Evolutionary conservation across 2,329 filamentous ascomycete species (phyloP).

Genomic region (Sclerotinia spermophila): DNA sequence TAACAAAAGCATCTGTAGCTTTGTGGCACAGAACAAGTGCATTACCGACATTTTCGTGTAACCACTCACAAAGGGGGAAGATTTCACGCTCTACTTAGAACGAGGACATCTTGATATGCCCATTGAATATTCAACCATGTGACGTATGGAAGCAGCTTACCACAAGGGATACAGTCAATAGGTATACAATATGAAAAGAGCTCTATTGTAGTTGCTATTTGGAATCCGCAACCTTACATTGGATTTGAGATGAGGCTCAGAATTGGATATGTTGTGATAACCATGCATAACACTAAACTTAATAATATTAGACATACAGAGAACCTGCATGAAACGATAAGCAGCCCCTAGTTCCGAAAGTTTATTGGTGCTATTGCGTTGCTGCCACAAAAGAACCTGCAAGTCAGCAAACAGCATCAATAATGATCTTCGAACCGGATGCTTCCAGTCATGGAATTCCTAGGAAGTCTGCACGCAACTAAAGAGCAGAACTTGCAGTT

Average conservation of each 20-base stretch:
- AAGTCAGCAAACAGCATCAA: background rate
- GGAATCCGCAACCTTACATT: background rate
- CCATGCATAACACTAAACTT: background rate
- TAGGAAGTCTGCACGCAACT: background rate
- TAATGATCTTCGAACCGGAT: background rate
- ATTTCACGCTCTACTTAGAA: background rate
- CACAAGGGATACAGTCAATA: background rate
- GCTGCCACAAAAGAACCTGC: background rate
- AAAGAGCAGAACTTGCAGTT: background rate
- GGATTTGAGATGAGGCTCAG: background rate
- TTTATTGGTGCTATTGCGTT: background rate
- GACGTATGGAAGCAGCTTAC: background rate
- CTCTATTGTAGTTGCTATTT: background rate
- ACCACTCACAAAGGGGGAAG: background rate
- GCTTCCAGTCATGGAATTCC: background rate
- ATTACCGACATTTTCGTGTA: background rate
- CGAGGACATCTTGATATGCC: background rate
- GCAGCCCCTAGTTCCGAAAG: background rate
- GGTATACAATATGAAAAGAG: too few relatives aligned
- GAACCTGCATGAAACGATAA: background rate
- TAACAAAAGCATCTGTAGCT: background rate
- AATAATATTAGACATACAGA: background rate
- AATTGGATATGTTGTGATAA: background rate
- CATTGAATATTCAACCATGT: background rate
- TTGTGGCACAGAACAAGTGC: background rate